phyloP scores from a whole-genome alignment of 257 asterid species.

The Solanum chmielewskii region DNA sequence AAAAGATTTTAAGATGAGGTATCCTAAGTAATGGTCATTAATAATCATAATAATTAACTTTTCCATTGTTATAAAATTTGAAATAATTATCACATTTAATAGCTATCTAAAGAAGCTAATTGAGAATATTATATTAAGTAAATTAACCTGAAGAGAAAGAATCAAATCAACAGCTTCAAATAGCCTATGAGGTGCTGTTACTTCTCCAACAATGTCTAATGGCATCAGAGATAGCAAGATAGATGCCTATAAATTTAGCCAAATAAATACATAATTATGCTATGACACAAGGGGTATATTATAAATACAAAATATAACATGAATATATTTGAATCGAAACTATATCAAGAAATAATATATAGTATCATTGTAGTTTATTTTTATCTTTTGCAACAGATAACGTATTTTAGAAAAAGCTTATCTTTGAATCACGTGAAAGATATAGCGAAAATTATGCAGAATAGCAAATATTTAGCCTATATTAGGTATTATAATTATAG shows the following conservation, averaged over 20 bases:
- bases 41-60: neutral
- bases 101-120: too few species aligned
- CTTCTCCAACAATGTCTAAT: conserved; percentile 33
- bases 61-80: neutral
- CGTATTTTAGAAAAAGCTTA: neutral
- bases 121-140: neutral
- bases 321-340: neutral
- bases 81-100: too few species aligned
- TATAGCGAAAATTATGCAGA: too few species aligned
- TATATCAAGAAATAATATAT: too few species aligned
- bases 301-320: too few species aligned
- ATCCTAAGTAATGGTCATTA: too few species aligned
- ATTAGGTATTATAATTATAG: too few species aligned
- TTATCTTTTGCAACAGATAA: neutral
- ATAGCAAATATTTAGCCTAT: too few species aligned
- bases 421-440: too few species aligned
- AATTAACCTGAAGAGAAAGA: conserved; percentile 68
- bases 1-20: too few species aligned
- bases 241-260: conserved; percentile 14
- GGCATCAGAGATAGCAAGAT: conserved; percentile 40
- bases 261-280: neutral
- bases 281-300: too few species aligned
- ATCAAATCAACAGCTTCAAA: conserved; percentile 49
- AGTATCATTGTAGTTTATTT: neutral
- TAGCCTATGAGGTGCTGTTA: conserved; percentile 25